Evolutionary conservation across 2,329 filamentous ascomycete species (phyloP).

Genomic region (Ophiostoma fasciatum): DNA sequence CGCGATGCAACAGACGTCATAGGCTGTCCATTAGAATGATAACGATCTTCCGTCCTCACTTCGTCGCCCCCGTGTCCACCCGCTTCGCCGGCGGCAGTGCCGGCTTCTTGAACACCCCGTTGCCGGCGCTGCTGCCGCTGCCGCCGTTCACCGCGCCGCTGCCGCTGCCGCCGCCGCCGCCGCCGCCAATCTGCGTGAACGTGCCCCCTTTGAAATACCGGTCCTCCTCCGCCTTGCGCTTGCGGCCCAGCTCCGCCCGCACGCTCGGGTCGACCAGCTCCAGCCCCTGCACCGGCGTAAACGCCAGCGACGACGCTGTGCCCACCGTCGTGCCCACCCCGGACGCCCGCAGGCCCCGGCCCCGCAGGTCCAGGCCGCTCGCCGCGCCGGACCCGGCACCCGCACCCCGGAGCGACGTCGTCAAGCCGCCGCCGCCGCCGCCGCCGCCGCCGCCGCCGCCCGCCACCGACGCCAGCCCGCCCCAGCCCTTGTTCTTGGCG

Average conservation of each 20-base stretch:
- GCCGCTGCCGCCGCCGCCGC: slow-evolving; percentile 24
- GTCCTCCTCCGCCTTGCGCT: slow-evolving; percentile 88
- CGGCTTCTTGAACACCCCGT: slow-evolving; percentile 70
- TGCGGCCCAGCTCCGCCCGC: slow-evolving; percentile 72
- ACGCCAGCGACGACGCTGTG: slow-evolving; percentile 76
- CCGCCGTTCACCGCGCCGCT: background rate
- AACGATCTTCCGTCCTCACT: no score
- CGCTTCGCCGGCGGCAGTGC: slow-evolving; percentile 60
- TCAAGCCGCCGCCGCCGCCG: slow-evolving; percentile 54
- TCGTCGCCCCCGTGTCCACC: slow-evolving; percentile 46
- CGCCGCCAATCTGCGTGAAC: slow-evolving; percentile 69
- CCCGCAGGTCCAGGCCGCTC: slow-evolving; percentile 53
- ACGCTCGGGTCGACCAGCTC: slow-evolving; percentile 92
- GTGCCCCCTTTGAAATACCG: slow-evolving; percentile 96
- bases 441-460: slow-evolving; percentile 53
- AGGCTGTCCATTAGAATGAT: no score
- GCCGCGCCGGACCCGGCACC: slow-evolving; percentile 57
- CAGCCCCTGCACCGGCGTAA: slow-evolving; percentile 86
- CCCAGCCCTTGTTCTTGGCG: slow-evolving; percentile 95
- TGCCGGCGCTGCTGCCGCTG: slow-evolving; percentile 15
- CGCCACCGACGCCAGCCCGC: slow-evolving; percentile 42
- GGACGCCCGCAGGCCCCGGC: slow-evolving; percentile 64
- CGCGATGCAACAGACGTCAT: no score
- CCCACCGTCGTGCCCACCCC: slow-evolving; percentile 68
- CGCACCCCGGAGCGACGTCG: slow-evolving; percentile 69